Base-by-base conservation (phyloP, 2,329 filamentous ascomycete species). In the Colletotrichum sp. region DNA sequence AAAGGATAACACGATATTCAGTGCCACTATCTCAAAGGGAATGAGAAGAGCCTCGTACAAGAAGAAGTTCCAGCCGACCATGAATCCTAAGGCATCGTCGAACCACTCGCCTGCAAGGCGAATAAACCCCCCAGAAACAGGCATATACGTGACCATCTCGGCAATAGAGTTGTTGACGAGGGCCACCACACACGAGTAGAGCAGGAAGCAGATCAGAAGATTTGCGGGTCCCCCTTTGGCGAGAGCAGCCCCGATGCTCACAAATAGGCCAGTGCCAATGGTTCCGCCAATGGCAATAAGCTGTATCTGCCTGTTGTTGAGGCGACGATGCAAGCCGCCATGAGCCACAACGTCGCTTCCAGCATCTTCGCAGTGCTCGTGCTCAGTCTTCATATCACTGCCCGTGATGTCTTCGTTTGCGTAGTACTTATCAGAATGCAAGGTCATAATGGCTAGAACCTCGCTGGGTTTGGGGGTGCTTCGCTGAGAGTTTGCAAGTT, bases 21-120 rank as follows among this genome's bases (percentile, higher is more conserved):
- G 77, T 6, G 76, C 77, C 43, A 79, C 77, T 18, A 80, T 80
- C 63, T 78, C 82, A 3, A 83, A 81, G 18, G 84, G 82, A 28
- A 84, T 73, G n/a, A 90, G 88, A 68, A 90, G 79, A 12, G 75
- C 73, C 28, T 71, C 73, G 43, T 75, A 74, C 65, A 93, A 92
- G 91, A 91, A 93, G 81, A 91, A 91, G 78, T 91, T 91, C 90
- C 89, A 91, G 0, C 89, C 90, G 57, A 90, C 81, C 10, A 89
- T 88, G 77, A 91, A 91, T 3, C 89, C 89, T 78, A 90, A 87
- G 1, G 88, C 86, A 79, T 90, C 88, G 78, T 91, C 89, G n/a
- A 90, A 87, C 76, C 88, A 90, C 18, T 83, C 82, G 52, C 59
- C 78, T 4, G 68, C 69, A 34, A 66, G 59, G 26, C 65, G 71